Evolutionary conservation across 75 land plant genomes (phyloP), one percentile per base, ranked within the genome.

Genomic region (Cryptomeria japonica): DNA sequence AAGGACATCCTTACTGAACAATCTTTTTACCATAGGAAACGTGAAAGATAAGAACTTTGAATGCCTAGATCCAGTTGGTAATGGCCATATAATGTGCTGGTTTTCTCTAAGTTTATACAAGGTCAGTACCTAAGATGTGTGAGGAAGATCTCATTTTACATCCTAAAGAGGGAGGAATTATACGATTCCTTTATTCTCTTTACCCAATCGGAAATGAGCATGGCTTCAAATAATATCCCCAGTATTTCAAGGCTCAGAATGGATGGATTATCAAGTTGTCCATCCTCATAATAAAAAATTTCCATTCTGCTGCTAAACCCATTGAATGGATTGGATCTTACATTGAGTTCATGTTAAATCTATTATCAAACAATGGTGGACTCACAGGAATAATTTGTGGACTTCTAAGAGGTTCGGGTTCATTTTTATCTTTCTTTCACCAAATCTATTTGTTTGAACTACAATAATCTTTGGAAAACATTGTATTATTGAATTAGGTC

Each of bases 251-350:
- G 13, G 32, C 38, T 31, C 90, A 89, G 18, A 73, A 11, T 49
- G 1, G 92, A 32, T 95, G 95, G 97, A 90, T 93, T n/a, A 89
- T 91, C 46, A 42, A 88, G 39, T 89, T 93, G 0, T 93, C 96
- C 41, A 86, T 93, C 39, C 38, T 96, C 19, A 64, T 84, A 0
- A 46, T 92, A 31, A 88, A 88, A 83, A 64, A 94, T 72, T 86
- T 96, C 49, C 86, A 56, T 38, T 18, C 87, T 39, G 37, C 91
- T 37, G 82, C 91, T 44, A 88, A 91, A 83, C 93, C 46, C 46
- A 44, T 44, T 4, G 6, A 44, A 5, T 44, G 46, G 46, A 44
- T 44, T 44, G 46, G 85, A 0, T 90, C 25, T 86, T 92, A 36
- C 93, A 96, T 86, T 86, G 93, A 34, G 83, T 93, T 25, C 51